Conservation (phyloP, 176 grass and related monocot genomes). For the bread wheat (Triticum aestivum) region DNA sequence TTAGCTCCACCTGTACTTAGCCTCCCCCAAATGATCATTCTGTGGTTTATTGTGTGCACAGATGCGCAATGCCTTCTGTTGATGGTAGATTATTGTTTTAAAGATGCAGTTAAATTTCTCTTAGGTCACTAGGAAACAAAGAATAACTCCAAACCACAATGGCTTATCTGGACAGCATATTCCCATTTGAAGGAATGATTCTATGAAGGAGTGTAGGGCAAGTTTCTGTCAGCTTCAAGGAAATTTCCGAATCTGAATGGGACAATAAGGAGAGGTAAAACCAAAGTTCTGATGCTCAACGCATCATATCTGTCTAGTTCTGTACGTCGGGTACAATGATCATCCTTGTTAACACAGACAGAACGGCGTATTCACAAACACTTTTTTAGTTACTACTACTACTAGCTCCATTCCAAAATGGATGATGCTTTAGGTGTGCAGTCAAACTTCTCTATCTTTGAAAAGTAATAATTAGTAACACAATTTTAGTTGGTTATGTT, state of each 20-base stretch:
- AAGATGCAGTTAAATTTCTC: neutral
- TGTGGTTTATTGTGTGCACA: neutral
- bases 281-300: neutral
- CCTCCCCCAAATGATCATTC: neutral
- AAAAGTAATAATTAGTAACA: neutral
- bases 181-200: constrained; percentile 5
- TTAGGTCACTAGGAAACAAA: neutral
- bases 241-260: neutral
- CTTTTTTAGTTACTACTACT: neutral
- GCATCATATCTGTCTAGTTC: neutral
- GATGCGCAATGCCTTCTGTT: neutral
- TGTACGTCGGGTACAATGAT: neutral
- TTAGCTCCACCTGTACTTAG: neutral
- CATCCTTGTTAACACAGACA: neutral
- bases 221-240: neutral
- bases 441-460: neutral
- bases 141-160: constrained; percentile 2
- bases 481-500: neutral
- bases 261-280: neutral
- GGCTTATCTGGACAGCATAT: neutral
- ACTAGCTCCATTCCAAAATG: neutral
- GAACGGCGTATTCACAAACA: neutral
- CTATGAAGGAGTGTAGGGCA: neutral
- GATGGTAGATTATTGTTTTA: constrained; percentile 7
- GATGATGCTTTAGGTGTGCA: neutral